Evolutionary conservation across 2,329 filamentous ascomycete genomes (phyloP).

Genomic region (Aspergillus terreus): DNA sequence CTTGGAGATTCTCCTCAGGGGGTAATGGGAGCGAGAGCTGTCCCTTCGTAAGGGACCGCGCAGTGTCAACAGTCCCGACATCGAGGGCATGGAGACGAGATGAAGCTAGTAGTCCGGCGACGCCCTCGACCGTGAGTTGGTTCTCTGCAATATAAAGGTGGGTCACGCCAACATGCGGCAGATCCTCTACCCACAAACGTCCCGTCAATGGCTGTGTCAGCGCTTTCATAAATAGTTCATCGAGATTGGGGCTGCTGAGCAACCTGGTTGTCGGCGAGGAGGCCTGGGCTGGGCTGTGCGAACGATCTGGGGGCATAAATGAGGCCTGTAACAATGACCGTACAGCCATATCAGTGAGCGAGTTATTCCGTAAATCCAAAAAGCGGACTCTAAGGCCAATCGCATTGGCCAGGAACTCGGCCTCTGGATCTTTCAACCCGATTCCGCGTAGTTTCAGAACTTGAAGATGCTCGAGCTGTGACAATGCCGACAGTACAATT

Average conservation of each 20-base stretch:
- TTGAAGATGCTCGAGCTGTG: slow-evolving; percentile 48
- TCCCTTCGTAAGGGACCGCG: slow-evolving; percentile 21
- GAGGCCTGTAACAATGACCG: slow-evolving; percentile 51
- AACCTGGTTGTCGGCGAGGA: slow-evolving; percentile 13
- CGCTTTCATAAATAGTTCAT: slow-evolving; percentile 48
- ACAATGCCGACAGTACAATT: slow-evolving; percentile 46
- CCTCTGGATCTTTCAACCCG: slow-evolving; percentile 51
- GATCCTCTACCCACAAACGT: slow-evolving; percentile 54
- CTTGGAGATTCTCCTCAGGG: slow-evolving; percentile 11
- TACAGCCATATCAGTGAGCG: slow-evolving; percentile 54
- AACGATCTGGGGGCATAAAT: slow-evolving; percentile 31
- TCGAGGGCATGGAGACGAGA: slow-evolving; percentile 54
- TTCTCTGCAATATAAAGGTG: slow-evolving; percentile 59
- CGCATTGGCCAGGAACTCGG: slow-evolving; percentile 49
- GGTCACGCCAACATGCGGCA: slow-evolving; percentile 53
- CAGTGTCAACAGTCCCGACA: slow-evolving; percentile 46
- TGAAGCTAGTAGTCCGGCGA: slow-evolving; percentile 51
- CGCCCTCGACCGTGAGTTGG: slow-evolving; percentile 52
- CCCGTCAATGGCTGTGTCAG: slow-evolving; percentile 50
- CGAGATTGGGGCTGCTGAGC: slow-evolving; percentile 31
- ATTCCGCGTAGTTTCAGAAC: slow-evolving; percentile 56
- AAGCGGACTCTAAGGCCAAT: slow-evolving; percentile 53
- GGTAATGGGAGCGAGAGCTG: slow-evolving; percentile 7
- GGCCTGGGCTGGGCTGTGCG: background rate
- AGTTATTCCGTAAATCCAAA: slow-evolving; percentile 56